Percentiles rank a stretch among this genome's conserved stretches.
These are phyloP conservation scores for Hevea brasiliensis DNA, from an alignment of 345 rosid species.

Conservation along the genomic window DNA sequence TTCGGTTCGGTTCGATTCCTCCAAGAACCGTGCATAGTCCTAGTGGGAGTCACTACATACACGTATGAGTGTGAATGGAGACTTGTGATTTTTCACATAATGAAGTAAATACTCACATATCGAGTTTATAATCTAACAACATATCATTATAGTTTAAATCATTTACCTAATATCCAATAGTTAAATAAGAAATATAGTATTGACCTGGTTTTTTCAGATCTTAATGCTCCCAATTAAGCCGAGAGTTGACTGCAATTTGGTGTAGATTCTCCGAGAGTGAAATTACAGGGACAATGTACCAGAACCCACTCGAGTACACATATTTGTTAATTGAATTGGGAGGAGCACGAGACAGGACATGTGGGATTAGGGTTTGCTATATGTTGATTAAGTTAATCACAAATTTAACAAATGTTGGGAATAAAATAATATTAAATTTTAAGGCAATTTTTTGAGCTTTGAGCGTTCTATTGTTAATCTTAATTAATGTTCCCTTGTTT, in stretches of 20 bases:
- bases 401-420: slow-evolving; percentile 17
- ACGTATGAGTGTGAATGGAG: no score
- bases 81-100: neutral
- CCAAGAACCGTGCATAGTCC: no score
- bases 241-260: neutral
- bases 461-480: slow-evolving; percentile 6
- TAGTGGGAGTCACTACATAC: no score
- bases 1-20: no score
- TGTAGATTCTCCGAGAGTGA: neutral
- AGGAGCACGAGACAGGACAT: slow-evolving; percentile 41
- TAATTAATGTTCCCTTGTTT: slow-evolving; percentile 3
- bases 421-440: slow-evolving; percentile 13
- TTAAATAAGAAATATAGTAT: neutral
- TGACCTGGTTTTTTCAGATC: neutral
- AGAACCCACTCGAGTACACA: neutral
- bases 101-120: no score
- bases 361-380: slow-evolving; percentile 38
- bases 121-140: no score
- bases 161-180: neutral
- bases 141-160: no score
- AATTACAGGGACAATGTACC: slow-evolving; percentile 11
- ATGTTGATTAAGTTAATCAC: slow-evolving; percentile 2
- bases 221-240: neutral
- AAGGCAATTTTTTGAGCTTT: slow-evolving; percentile 15
- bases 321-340: slow-evolving; percentile 3